A percentile compares a stretch with the other conserved stretches of the same genome.
Conservation (phyloP, 208 protist species). For the Leishmania major region DNA sequence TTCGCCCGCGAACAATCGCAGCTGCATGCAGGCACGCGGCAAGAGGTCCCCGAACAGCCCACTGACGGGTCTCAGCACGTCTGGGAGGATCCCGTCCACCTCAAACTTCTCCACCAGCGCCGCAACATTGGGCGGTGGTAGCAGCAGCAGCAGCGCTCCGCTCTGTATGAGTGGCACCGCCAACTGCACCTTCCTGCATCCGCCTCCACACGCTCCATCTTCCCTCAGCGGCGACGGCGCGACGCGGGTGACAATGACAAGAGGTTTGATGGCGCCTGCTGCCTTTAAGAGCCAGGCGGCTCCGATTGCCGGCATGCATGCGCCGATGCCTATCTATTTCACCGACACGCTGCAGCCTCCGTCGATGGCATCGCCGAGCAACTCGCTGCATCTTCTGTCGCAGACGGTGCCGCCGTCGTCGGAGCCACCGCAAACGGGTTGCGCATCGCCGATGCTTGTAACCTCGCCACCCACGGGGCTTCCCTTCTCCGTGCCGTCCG, state of each 20-base stretch:
- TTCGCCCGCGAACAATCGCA: neutral
- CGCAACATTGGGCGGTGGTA: neutral
- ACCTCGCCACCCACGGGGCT: conserved; percentile 1
- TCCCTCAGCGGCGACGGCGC: neutral
- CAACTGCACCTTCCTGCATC: neutral
- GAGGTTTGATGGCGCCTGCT: conserved; percentile 1
- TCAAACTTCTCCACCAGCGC: conserved; percentile 11
- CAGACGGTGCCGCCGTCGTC: neutral
- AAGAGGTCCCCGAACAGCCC: conserved; percentile 4
- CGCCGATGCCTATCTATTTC: conserved; percentile 2
- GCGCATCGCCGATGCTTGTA: neutral
- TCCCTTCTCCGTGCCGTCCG: neutral
- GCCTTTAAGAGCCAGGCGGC: neutral
- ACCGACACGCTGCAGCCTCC: conserved; percentile 2
- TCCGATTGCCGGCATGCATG: neutral
- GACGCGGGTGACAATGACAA: conserved; percentile 2
- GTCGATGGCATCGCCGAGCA: neutral
- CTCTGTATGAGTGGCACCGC: neutral
- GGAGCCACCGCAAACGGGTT: neutral
- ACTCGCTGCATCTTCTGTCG: conserved; percentile 2
- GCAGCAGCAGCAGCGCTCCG: neutral
- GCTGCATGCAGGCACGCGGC: neutral
- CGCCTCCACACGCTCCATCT: neutral
- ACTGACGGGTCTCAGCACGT: neutral
- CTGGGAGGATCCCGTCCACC: neutral